Base-by-base conservation (phyloP, 768 basidiomycete species). In the Tylopilus plumbeoviolaceoides region DNA sequence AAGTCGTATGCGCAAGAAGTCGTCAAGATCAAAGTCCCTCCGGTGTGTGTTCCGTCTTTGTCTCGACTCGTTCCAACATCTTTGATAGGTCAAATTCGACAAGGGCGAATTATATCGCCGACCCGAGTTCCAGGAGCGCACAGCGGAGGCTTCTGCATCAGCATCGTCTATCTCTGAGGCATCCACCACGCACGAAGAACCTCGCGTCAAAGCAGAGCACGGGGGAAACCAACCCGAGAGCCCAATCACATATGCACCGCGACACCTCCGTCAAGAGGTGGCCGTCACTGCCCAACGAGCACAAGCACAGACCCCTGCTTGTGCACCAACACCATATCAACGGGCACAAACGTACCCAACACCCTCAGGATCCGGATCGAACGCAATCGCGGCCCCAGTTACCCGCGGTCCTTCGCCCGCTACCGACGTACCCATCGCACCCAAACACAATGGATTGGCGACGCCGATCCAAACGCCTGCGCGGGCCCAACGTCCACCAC, bases 1-100 rank as follows among this genome's bases (percentile, higher is more conserved):
- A 97, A 95, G 72, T 69, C 79, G 7, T 98, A 92, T 68, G 80
- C 89, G 0, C 79, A 86, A 44, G 89, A 95, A 64, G 76, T 99
- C 9, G 73, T 81, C 38, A 95, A 95, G 72, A 86, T 98, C 58
- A 95, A 91, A 66, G 83, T 91, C 1, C 79, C 81, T 28, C 82
- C 83, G 4, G 94, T 95, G 62, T 53, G 87, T 79, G 45, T 39
- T 18, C 10, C 28, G 18, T 31, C 7, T 39, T 6, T 33, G 25
- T 7, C 30, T 31, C 2, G n/a, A n/a, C 5, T 47, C 15, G 28
- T 48, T 20, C 21, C 11, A 18, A 45, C 17, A 12, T 35, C 8
- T 17, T 28, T 12, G 30, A 7, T 11, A 59, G 59, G 74, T 76
- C 11, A 91, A 86, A 65, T 80, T 92, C 53, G 82, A 91, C 35